A percentile compares a stretch with the other conserved stretches of the same genome.
phyloP scores from a whole-genome alignment of 1,284 basidiomycete species.

The Austroboletus niveus region DNA sequence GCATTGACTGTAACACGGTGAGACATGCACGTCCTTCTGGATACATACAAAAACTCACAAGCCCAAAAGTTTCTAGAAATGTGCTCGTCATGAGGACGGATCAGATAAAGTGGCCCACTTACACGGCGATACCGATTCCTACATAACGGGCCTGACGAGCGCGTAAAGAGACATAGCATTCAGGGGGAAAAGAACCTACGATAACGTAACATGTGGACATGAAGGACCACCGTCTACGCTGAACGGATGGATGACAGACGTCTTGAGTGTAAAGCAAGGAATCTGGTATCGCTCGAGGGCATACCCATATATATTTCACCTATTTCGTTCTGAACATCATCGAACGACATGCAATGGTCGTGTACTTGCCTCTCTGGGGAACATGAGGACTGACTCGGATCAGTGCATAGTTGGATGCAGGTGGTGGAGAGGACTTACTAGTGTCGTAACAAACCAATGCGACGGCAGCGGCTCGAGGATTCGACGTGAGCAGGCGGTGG shows the following conservation, averaged over 20 bases:
- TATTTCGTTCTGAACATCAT: constrained; percentile 5
- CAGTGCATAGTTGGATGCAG: background rate
- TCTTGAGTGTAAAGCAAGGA: background rate
- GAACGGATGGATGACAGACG: background rate
- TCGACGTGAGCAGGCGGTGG: background rate
- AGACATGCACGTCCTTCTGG: background rate
- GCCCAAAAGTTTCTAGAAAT: constrained; percentile 15
- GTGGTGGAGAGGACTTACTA: background rate
- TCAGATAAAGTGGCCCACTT: background rate
- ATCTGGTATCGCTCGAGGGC: background rate
- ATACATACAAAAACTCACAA: constrained; percentile 1
- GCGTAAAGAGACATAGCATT: background rate
- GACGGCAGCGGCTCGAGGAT: constrained; percentile 11
- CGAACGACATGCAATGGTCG: background rate
- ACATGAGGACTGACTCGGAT: constrained; percentile 12
- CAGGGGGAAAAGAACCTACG: background rate
- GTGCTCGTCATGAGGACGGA: background rate
- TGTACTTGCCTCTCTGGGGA: constrained; percentile 19
- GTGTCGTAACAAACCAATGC: constrained; percentile 19
- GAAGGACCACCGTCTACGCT: constrained; percentile 12
- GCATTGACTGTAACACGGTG: constrained; percentile 14
- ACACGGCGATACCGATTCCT: constrained; percentile 15
- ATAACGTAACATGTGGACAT: constrained; percentile 20
- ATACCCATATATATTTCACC: constrained; percentile 20
- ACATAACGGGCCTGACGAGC: constrained; percentile 14